Evolutionary conservation across 208 protist species (phyloP).

Genomic region (Leishmania braziliensis): DNA sequence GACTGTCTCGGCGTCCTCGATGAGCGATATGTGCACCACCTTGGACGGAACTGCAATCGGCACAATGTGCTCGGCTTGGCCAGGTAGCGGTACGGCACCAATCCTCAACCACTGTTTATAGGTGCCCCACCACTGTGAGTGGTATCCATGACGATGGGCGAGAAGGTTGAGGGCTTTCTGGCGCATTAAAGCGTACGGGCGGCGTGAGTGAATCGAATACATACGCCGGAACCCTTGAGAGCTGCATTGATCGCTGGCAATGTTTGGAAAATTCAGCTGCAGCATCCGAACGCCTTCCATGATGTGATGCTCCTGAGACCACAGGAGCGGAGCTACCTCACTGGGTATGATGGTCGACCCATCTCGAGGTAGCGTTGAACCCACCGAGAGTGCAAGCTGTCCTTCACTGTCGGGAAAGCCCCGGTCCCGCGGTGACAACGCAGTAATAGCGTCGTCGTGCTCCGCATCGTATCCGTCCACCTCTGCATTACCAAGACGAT

Average conservation of each 20-base stretch:
- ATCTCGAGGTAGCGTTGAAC: background rate
- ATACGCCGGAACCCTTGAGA: background rate
- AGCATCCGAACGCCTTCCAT: background rate
- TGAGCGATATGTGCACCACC: slow-evolving; percentile 78
- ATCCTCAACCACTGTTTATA: slow-evolving; percentile 33
- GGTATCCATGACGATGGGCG: slow-evolving; percentile 30
- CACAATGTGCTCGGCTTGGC: slow-evolving; percentile 24
- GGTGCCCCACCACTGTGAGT: slow-evolving; percentile 75
- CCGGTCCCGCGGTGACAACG: background rate
- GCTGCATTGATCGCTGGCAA: background rate
- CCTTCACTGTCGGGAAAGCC: background rate
- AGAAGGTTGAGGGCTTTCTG: slow-evolving; percentile 27
- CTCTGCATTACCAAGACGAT: background rate
- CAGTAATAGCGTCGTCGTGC: background rate
- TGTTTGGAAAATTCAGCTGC: slow-evolving; percentile 12
- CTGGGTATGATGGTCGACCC: background rate
- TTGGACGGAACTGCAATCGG: slow-evolving; percentile 20
- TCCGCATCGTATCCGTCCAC: background rate
- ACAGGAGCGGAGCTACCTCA: background rate
- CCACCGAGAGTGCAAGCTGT: background rate
- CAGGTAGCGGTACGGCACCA: slow-evolving; percentile 22
- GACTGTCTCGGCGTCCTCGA: slow-evolving; percentile 47
- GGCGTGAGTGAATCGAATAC: slow-evolving; percentile 26
- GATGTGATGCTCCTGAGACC: background rate
- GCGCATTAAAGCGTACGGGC: slow-evolving; percentile 16